Evolutionary conservation across 305 asterid species (phyloP), one percentile per base, ranked within the genome.

Genomic region (Euphrasia arctica): DNA sequence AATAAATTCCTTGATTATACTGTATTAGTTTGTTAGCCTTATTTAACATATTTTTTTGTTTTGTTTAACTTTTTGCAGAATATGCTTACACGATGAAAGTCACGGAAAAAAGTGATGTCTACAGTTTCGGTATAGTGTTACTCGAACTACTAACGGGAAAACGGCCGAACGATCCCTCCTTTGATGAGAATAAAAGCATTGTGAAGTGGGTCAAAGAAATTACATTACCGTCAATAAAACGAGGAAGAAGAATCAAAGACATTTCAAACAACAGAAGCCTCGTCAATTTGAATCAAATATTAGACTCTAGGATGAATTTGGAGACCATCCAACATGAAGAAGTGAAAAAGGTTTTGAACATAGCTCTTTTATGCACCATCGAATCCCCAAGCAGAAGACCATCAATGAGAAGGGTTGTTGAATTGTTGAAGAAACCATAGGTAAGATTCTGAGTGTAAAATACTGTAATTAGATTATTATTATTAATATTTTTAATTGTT

Each of bases 331-430:
- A 79, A 1, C 72, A 77, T 45, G 65, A 77, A 27, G 84, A 86
- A 71, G 84, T 86, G 70, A 81, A 74, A 75, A 79, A 65, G 72
- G 78, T 89, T 28, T 28, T 91, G 60, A 77, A 85, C 10, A 85
- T 91, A 70, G 94, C 95, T 48, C 68, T 85, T 54, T 78, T 71
- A 4, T 91, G 98, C 68, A 84, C 86, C 14, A 77, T 88, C 4
- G 81, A 80, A 50, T 69, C 76, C 52, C 96, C 98, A 3, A 45
- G 65, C 43, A 77, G 83, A 77, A 80, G 98, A 71, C 98, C 96
- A 3, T 85, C 95, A 65, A 89, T 91, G 98, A 80, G 95, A 82
- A 83, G 82, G 77, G 95, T 86, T 13, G 86, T 85, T 28, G 96
- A 86, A 66, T 49, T 86, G 84, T 84, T 91, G 55, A 80, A 79